A percentile compares a stretch with the other conserved stretches of the same genome.
Evolutionary conservation across 495 filamentous ascomycete genomes (phyloP).

Genomic region (Baudoinia panamericana): DNA sequence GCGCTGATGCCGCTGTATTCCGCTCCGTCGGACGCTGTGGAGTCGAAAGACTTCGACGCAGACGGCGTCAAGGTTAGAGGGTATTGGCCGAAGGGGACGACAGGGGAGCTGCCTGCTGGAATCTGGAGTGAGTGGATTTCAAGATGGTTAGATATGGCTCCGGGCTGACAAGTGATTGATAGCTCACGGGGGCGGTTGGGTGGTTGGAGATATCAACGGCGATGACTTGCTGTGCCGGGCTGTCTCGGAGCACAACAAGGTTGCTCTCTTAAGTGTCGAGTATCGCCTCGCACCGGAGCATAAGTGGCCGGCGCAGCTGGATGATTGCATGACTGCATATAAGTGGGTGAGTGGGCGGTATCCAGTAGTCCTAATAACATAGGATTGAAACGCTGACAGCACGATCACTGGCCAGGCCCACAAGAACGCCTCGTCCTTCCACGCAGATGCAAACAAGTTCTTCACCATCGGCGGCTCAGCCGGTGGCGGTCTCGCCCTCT

Average conservation of each 20-base stretch:
- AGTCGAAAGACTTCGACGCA: slow-evolving; percentile 8
- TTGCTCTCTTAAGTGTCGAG: slow-evolving; percentile 24
- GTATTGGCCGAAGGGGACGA: slow-evolving; percentile 10
- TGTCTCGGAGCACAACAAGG: slow-evolving; percentile 19
- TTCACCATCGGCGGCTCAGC: slow-evolving; percentile 24
- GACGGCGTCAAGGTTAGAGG: slow-evolving; percentile 13
- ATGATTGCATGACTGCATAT: slow-evolving; percentile 21
- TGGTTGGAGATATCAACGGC: slow-evolving; percentile 20
- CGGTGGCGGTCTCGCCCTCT: slow-evolving; percentile 24
- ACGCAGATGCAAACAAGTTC: slow-evolving; percentile 18
- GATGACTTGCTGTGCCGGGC: slow-evolving; percentile 24
- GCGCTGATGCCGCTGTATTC: slow-evolving; percentile 5
- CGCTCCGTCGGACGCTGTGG: slow-evolving; percentile 6
- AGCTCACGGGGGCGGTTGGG: slow-evolving; percentile 23
- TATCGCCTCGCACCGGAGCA: slow-evolving; percentile 25
- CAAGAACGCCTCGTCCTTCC: slow-evolving; percentile 19
- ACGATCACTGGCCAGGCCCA: slow-evolving; percentile 10
- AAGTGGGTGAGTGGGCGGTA: slow-evolving; percentile 15
- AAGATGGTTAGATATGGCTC: no score
- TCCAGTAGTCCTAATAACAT: neutral
- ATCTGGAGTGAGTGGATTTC: slow-evolving; percentile 4
- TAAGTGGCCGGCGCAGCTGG: slow-evolving; percentile 22
- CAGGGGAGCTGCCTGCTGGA: neutral
- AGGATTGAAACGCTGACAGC: neutral
- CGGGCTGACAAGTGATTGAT: no score